These are phyloP conservation scores for Ochromonas danica DNA, from an alignment of 108 stramenopile species.

Conservation along the genomic window DNA sequence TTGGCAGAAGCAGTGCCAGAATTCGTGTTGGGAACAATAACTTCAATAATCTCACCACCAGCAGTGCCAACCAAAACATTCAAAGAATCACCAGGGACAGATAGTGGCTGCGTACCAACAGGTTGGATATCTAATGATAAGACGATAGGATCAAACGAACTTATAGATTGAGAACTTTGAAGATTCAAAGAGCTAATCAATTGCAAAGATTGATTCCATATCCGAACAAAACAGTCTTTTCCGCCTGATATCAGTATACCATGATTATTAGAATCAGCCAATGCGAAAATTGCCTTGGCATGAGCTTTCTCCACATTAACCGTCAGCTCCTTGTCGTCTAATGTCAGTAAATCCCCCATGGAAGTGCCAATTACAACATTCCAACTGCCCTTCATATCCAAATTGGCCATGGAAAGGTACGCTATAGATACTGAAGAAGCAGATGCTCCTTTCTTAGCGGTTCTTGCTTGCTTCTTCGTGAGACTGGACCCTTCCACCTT, in stretches of 20 bases:
- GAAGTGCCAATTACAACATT: neutral
- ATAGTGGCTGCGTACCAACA: too few relatives aligned
- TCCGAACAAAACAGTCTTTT: neutral
- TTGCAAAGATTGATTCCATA: constrained; percentile 30
- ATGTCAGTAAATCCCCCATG: neutral
- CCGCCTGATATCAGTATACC: neutral
- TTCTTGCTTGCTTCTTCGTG: constrained; percentile 8
- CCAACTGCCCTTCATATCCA: neutral
- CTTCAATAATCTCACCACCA: constrained; percentile 29
- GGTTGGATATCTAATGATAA: neutral
- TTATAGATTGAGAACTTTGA: too few relatives aligned
- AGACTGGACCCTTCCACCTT: constrained; percentile 27
- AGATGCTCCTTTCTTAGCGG: neutral
- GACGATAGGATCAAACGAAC: constrained; percentile 3
- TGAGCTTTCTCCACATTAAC: neutral
- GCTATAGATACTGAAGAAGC: neutral
- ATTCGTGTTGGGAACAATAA: neutral
- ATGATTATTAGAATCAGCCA: neutral
- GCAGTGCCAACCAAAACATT: neutral
- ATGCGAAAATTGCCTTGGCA: neutral
- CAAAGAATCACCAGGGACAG: too few relatives aligned
- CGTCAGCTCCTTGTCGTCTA: neutral
- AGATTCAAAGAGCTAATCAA: neutral
- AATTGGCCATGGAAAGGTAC: neutral
- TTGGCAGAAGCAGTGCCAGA: neutral